These are phyloP conservation scores for Citrus maxima DNA, from an alignment of 345 rosid species.

Conservation along the genomic window DNA sequence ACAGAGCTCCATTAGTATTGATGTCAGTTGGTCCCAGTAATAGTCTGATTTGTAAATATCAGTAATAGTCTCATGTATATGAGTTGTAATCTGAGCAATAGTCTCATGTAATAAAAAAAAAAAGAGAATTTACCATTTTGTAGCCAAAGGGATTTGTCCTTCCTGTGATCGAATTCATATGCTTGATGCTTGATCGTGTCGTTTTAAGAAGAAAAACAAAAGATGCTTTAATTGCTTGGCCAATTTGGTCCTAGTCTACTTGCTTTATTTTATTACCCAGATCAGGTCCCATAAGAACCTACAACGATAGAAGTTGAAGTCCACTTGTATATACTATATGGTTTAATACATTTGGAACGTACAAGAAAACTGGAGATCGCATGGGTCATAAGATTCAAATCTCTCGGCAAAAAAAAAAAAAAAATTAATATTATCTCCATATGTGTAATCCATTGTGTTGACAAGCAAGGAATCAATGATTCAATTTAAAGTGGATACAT, in stretches of 20 bases:
- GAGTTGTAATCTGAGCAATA: too few species aligned
- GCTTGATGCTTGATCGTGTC: slow-evolving; percentile 1
- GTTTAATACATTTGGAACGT: not conserved
- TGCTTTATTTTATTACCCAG: not conserved
- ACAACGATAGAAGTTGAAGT: not conserved
- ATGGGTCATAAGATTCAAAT: not conserved
- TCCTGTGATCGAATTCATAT: not conserved
- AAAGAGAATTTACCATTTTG: not conserved
- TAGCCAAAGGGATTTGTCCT: too few species aligned
- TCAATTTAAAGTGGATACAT: too few species aligned
- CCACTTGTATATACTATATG: not conserved
- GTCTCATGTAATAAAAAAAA: too few species aligned
- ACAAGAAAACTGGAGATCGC: not conserved
- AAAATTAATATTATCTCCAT: too few species aligned
- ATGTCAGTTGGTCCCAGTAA: too few species aligned
- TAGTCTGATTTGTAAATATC: too few species aligned
- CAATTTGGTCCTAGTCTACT: not conserved
- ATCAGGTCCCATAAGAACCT: not conserved
- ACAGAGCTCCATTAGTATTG: too few species aligned
- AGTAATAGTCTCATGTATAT: too few species aligned
- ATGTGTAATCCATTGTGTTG: too few species aligned
- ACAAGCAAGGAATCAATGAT: too few species aligned
- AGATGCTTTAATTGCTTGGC: not conserved
- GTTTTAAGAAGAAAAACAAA: slow-evolving; percentile 1
- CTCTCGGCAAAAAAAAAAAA: too few species aligned